Percentiles rank a stretch among this genome's conserved stretches.
phyloP scores from a whole-genome alignment of 192 early-diverging fungal species.

The Lobosporangium transversale region DNA sequence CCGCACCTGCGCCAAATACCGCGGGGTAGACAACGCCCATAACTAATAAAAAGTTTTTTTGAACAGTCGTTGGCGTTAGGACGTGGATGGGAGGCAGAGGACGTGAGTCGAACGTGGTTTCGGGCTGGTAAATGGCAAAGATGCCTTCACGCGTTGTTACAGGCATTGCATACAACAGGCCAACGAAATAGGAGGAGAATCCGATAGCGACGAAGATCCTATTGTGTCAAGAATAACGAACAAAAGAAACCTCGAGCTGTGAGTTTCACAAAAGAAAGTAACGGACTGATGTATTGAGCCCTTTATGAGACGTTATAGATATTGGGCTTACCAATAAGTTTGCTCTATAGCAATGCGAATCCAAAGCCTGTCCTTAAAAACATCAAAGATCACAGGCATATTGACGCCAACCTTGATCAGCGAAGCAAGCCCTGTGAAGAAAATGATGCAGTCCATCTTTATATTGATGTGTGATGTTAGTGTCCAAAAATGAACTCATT shows the following conservation, averaged over 20 bases:
- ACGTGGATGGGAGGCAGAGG: constrained; percentile 39
- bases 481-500: no score
- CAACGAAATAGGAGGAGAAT: constrained; percentile 51
- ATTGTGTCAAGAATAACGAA: neutral
- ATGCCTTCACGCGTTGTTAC: constrained; percentile 34
- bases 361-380: constrained; percentile 34
- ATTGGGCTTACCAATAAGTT: constrained; percentile 37
- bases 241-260: neutral
- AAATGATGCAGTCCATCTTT: constrained; percentile 52
- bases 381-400: constrained; percentile 22
- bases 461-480: no score
- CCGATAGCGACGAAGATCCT: constrained; percentile 47
- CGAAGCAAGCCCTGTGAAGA: constrained; percentile 37
- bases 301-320: no score
- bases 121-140: constrained; percentile 49
- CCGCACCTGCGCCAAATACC: constrained; percentile 27
- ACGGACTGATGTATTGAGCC: no score
- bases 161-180: constrained; percentile 47
- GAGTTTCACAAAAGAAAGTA: neutral
- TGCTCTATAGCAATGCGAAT: constrained; percentile 44
- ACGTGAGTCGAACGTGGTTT: constrained; percentile 11
- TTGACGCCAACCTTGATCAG: constrained; percentile 38
- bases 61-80: constrained; percentile 38
- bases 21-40: constrained; percentile 46
- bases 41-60: constrained; percentile 39